Conservation (phyloP, 208 protist genomes). For the Jaenimonas drosophilae region DNA sequence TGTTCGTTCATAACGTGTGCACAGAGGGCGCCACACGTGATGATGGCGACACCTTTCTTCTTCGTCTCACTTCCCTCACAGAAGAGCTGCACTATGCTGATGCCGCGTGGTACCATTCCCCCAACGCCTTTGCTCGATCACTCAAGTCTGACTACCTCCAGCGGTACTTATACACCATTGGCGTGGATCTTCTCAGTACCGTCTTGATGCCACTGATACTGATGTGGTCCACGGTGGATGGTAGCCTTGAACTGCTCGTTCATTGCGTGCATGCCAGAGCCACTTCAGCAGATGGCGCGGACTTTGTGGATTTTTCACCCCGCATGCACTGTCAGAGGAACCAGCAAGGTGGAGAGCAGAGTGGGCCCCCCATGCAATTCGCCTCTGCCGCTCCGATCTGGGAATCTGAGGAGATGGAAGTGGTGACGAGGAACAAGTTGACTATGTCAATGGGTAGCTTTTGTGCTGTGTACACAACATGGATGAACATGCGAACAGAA, state of each 20-base stretch:
- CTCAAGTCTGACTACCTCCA: constrained; percentile 46
- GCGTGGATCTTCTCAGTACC: constrained; percentile 29
- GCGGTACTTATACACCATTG: constrained; percentile 27
- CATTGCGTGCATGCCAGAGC: too few relatives aligned
- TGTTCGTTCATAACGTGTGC: constrained; percentile 43
- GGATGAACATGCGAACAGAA: too few relatives aligned
- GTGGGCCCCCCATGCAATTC: too few relatives aligned
- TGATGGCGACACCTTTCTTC: constrained; percentile 56
- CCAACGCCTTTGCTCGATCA: constrained; percentile 39
- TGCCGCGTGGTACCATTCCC: constrained; percentile 50
- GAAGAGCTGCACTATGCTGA: constrained; percentile 30
- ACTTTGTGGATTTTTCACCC: too few relatives aligned
- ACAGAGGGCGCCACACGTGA: constrained; percentile 29
- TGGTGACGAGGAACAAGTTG: constrained; percentile 9
- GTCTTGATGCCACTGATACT: too few relatives aligned
- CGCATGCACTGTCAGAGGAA: too few relatives aligned
- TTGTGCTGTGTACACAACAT: constrained; percentile 26
- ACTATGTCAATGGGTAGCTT: constrained; percentile 33
- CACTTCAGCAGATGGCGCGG: too few relatives aligned
- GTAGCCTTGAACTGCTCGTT: too few relatives aligned
- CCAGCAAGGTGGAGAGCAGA: too few relatives aligned
- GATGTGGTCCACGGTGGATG: too few relatives aligned
- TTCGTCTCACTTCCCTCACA: constrained; percentile 40
- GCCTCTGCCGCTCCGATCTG: too few relatives aligned
- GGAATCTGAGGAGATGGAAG: too few relatives aligned